phyloP scores from a whole-genome alignment of 345 rosid genomes.

The Eucalyptus regnans region DNA sequence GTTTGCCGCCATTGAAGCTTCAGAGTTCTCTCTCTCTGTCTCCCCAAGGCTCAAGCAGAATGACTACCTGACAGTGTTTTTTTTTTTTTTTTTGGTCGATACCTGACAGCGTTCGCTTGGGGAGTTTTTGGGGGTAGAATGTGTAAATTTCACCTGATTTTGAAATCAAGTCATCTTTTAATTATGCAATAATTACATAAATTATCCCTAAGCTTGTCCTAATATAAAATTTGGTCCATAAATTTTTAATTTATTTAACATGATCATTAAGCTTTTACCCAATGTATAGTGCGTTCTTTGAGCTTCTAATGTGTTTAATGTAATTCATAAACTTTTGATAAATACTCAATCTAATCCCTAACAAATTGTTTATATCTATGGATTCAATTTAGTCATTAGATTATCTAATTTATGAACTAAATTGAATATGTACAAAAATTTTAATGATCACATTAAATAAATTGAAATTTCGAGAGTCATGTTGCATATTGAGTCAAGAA shows the following conservation, averaged over 20 bases:
- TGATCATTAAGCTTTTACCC: background rate
- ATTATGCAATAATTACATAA: background rate
- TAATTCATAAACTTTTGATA: no score
- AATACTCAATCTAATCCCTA: no score
- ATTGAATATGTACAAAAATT: background rate
- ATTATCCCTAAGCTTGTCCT: background rate
- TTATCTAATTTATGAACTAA: background rate
- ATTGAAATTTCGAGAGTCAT: accelerated
- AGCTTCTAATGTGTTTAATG: accelerated
- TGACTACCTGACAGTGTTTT: background rate
- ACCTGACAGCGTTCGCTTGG: background rate
- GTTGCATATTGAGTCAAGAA: background rate
- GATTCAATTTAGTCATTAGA: background rate
- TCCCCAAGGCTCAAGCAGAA: background rate
- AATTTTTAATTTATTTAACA: background rate
- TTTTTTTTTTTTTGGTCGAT: no score
- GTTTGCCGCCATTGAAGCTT: slow-evolving; percentile 1
- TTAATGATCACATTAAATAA: background rate
- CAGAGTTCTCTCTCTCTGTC: background rate
- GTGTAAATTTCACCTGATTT: background rate
- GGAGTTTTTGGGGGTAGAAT: background rate
- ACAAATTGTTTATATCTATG: no score
- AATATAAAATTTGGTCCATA: accelerated
- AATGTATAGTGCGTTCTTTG: no score
- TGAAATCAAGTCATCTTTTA: background rate